Conservation (phyloP, 352 stramenopile species). For the Pythium pyrilobum region DNA sequence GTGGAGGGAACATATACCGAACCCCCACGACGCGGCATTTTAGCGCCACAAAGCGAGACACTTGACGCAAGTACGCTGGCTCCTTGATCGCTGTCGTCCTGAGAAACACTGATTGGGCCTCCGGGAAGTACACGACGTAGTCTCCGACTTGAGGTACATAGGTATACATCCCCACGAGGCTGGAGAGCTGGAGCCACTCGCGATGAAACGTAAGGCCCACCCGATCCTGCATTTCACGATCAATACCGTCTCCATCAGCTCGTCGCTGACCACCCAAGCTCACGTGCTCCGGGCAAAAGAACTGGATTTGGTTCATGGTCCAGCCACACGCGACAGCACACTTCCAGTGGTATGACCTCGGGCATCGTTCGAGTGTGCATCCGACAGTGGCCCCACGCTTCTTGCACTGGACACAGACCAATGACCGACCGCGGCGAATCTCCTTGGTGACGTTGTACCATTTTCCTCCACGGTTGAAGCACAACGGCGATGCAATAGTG, state of each 20-base stretch:
- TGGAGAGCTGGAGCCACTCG: slow-evolving; percentile 70
- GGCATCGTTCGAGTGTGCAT: slow-evolving; percentile 56
- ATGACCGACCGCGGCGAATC: slow-evolving; percentile 65
- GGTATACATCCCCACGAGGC: slow-evolving; percentile 42
- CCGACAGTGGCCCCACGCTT: slow-evolving; percentile 75
- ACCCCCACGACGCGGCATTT: slow-evolving; percentile 76
- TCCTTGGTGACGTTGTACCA: slow-evolving; percentile 86
- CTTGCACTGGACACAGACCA: slow-evolving; percentile 61
- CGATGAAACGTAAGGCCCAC: slow-evolving; percentile 69
- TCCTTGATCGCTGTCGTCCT: slow-evolving; percentile 28
- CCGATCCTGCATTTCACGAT: slow-evolving; percentile 24
- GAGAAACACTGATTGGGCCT: slow-evolving; percentile 56
- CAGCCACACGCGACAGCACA: slow-evolving; percentile 68
- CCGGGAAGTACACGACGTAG: slow-evolving; percentile 77
- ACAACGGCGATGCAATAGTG: slow-evolving; percentile 75
- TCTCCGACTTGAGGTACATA: slow-evolving; percentile 81
- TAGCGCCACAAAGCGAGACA: slow-evolving; percentile 58
- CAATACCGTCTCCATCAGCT: neutral
- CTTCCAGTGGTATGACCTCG: slow-evolving; percentile 80
- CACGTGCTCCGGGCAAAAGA: slow-evolving; percentile 71
- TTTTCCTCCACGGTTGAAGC: slow-evolving; percentile 66
- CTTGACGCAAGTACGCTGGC: slow-evolving; percentile 41
- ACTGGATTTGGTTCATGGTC: slow-evolving; percentile 74
- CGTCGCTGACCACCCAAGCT: neutral
- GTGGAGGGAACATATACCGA: slow-evolving; percentile 66